These are phyloP conservation scores for Pisolithus microcarpus DNA, from an alignment of 768 basidiomycete genomes.

Conservation along the genomic window DNA sequence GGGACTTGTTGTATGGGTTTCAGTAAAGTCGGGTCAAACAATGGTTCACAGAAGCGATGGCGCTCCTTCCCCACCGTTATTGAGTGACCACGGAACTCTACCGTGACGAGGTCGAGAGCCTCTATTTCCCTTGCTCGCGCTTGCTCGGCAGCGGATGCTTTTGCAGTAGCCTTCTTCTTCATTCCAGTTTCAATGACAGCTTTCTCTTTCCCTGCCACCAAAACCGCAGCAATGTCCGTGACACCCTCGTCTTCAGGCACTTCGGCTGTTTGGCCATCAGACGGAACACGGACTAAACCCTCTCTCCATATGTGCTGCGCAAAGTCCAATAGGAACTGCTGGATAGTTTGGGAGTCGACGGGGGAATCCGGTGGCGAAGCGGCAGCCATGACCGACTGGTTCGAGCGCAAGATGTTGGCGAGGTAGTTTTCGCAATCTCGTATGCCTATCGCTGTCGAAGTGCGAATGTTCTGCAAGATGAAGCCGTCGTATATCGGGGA, in stretches of 20 bases:
- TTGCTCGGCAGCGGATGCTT: conserved; percentile 70
- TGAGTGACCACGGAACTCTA: conserved; percentile 64
- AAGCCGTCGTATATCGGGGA: conserved; percentile 72
- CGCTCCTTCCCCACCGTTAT: conserved; percentile 81
- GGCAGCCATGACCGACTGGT: conserved; percentile 54
- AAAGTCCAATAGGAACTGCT: conserved; percentile 53
- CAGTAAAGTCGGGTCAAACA: conserved; percentile 69
- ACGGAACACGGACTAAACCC: conserved; percentile 64
- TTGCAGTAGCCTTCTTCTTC: conserved; percentile 68
- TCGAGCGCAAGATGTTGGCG: conserved; percentile 62
- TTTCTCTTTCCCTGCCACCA: conserved; percentile 87
- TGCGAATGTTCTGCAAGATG: conserved; percentile 46
- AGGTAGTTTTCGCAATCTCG: conserved; percentile 70
- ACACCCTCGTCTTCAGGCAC: conserved; percentile 73
- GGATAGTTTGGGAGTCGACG: conserved; percentile 39
- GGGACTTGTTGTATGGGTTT: conserved; percentile 27
- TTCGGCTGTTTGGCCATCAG: conserved; percentile 61
- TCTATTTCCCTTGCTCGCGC: conserved; percentile 78
- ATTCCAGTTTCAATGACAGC: conserved; percentile 81
- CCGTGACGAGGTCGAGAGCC: conserved; percentile 72
- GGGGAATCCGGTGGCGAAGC: conserved; percentile 49
- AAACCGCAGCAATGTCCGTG: conserved; percentile 83
- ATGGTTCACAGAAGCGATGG: conserved; percentile 85
- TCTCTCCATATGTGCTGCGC: conserved; percentile 56
- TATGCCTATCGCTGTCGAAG: conserved; percentile 58